Conservation (phyloP, 2,329 filamentous ascomycete genomes). For the Scedosporium dehoogii region DNA sequence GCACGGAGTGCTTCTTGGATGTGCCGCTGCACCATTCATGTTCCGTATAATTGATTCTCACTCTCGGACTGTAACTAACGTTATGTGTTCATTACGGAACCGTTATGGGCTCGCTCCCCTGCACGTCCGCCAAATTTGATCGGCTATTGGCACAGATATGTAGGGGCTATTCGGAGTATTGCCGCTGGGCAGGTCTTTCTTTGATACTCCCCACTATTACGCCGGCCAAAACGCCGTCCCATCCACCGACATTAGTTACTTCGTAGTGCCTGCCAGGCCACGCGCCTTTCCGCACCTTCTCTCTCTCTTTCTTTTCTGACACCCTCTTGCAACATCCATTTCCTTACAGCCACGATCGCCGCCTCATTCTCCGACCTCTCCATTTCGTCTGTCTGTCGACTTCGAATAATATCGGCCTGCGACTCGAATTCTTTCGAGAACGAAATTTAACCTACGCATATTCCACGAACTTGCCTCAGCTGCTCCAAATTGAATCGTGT, state of each 20-base stretch:
- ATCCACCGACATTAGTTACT: constrained; percentile 5
- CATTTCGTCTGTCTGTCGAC: constrained; percentile 10
- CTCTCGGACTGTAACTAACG: too few species aligned
- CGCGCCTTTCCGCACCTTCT: constrained; percentile 21
- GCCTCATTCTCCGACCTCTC: constrained; percentile 10
- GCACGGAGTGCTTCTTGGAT: too few species aligned
- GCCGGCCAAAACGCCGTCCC: constrained; percentile 45
- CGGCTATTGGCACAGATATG: background rate
- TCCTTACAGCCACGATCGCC: constrained; percentile 7
- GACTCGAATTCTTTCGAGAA: background rate
- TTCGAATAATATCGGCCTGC: background rate
- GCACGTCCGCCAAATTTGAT: background rate
- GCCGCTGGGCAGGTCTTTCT: background rate
- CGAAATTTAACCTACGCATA: too few species aligned
- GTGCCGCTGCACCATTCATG: too few species aligned
- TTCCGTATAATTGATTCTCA: too few species aligned
- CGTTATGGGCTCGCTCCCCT: background rate
- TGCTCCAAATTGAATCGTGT: too few species aligned
- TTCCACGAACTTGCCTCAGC: too few species aligned
- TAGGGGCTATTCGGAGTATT: constrained; percentile 2
- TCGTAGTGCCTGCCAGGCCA: constrained; percentile 1
- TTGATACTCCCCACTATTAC: constrained; percentile 37
- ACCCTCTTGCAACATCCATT: constrained; percentile 14
- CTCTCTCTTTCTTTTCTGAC: constrained; percentile 11
- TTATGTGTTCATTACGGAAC: background rate